phyloP scores from a whole-genome alignment of 495 filamentous ascomycete species.

The Hypoxylon rickii region DNA sequence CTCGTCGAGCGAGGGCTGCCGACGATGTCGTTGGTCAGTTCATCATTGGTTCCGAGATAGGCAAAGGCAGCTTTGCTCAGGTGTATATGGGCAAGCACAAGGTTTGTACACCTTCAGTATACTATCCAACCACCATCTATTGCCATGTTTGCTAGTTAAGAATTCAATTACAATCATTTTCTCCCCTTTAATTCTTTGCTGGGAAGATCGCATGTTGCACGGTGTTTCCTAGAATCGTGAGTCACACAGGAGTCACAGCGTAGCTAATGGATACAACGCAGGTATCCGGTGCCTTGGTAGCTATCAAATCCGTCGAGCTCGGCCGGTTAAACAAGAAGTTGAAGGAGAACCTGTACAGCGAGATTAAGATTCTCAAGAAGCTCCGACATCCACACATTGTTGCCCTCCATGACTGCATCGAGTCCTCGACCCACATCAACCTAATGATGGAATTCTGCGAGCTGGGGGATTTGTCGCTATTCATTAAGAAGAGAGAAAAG shows the following conservation, averaged over 20 bases:
- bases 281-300: conserved; percentile 71
- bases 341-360: conserved; percentile 91
- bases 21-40: conserved; percentile 79
- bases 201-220: neutral
- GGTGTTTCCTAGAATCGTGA: neutral
- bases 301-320: conserved; percentile 94
- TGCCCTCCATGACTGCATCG: conserved; percentile 89
- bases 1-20: conserved; percentile 45
- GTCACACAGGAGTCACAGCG: conserved; percentile 10
- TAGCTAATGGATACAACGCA: conserved; percentile 50
- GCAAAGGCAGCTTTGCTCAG: conserved; percentile 93
- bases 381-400: conserved; percentile 97
- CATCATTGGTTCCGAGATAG: conserved; percentile 79
- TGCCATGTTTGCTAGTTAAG: conserved; percentile 6
- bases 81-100: conserved; percentile 86
- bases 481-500: conserved; percentile 90
- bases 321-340: conserved; percentile 90
- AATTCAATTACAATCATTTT: neutral
- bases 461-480: conserved; percentile 86
- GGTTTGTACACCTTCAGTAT: conserved; percentile 57
- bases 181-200: neutral
- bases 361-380: conserved; percentile 91
- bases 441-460: conserved; percentile 99
- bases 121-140: conserved; percentile 1
- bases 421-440: conserved; percentile 85